Conservation (phyloP, 2,329 filamentous ascomycete species). For the Pseudohalonectria lignicola region DNA sequence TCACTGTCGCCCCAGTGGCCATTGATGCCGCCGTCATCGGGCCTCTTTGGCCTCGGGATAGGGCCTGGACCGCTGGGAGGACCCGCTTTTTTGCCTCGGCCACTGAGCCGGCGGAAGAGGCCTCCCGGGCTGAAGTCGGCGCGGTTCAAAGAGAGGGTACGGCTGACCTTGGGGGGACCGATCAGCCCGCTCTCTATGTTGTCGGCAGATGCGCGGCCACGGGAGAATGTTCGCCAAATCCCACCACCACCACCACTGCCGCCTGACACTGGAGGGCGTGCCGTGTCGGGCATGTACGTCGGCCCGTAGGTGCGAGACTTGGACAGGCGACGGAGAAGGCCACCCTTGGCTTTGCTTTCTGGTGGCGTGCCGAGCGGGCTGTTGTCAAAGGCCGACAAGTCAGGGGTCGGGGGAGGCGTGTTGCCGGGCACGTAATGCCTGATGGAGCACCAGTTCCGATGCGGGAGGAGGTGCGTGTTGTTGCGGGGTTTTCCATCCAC, state of each 20-base stretch:
- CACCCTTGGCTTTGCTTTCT: conserved; percentile 13
- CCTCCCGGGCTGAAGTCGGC: conserved; percentile 30
- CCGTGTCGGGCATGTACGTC: conserved; percentile 25
- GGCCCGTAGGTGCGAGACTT: conserved; percentile 21
- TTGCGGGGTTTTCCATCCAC: conserved; percentile 84
- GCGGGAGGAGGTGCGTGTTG: conserved; percentile 79
- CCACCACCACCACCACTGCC: too few relatives aligned
- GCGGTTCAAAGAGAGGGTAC: conserved; percentile 51
- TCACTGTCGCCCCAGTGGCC: conserved; percentile 38
- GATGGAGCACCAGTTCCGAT: conserved; percentile 94
- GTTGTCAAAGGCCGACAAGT: conserved; percentile 32
- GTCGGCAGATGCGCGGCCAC: conserved; percentile 22
- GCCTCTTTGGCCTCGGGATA: conserved; percentile 2
- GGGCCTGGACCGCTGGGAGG: not conserved
- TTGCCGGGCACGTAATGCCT: conserved; percentile 68
- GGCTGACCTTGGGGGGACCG: conserved; percentile 30
- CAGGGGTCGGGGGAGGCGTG: conserved; percentile 62
- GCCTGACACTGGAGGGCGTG: conserved; percentile 36
- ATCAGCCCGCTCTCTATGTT: conserved; percentile 10
- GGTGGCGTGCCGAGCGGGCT: conserved; percentile 25
- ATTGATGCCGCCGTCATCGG: conserved; percentile 43
- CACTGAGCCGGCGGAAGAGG: conserved; percentile 22
- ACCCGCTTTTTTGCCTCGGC: conserved; percentile 22
- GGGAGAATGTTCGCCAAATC: conserved; percentile 33
- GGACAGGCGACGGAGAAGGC: conserved; percentile 33